Base-by-base conservation (phyloP, 805 yeast genomes). In the Starmerella roubikii region DNA sequence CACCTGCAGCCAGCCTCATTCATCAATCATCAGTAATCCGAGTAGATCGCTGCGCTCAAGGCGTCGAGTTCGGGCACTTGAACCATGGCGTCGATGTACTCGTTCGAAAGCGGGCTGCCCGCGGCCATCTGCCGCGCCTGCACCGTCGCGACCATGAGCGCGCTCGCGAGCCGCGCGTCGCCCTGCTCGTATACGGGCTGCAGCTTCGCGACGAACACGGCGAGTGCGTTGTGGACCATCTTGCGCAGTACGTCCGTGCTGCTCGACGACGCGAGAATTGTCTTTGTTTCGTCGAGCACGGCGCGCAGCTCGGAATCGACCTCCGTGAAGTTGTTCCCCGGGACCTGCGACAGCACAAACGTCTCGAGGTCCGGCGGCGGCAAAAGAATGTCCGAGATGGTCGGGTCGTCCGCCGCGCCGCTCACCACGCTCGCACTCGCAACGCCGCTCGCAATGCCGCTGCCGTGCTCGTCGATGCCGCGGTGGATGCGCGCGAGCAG, bases 31-130 rank as follows among this genome's bases (percentile, higher is more conserved):
- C 39, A 47, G 49, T 80, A 82, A 53, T 84, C 84, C 16, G 94
- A 78, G 57, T 86, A 86, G 8, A 86, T 86, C 48, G 84, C 69
- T 4, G 96, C 96, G 60, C 94, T 78, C 49, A 86, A 68, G 44
- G 84, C 94, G 48, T 82, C 93, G 41, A 86, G 67, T 46, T 76
- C 84, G 15, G 72, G 76, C 24, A 67, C 58, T 42, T 60, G 61
- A 47, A 69, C 67, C 68, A 76, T 60, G 4, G 64, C 58, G 17
- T 58, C 55, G 10, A 72, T 49, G 46, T 67, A 69, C 42, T 64
- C 71, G 44, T 67, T 66, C 15, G 61, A 51, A 25, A 51, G 43
- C 7, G 60, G 58, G 38, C 60, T 57, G 34, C 68, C 68, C 34
- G 65, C 68, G 33, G 69, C 68, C 53, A 78, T 60, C 13, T 66